Evolutionary conservation across 2,329 filamentous ascomycete genomes (phyloP).

Genomic region (Allantophomopsis lycopodina): DNA sequence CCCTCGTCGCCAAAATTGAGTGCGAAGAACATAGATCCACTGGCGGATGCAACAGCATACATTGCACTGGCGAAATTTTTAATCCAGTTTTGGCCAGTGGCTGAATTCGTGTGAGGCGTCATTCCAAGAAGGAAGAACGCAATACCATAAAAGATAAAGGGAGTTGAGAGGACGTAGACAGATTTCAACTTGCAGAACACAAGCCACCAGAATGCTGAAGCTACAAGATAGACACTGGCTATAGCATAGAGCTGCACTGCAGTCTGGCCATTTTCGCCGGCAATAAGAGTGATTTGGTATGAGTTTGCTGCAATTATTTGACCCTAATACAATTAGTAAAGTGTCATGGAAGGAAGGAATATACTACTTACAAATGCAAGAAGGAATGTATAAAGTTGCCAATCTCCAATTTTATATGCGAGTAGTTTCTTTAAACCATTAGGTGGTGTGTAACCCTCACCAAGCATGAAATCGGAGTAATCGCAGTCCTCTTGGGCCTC

Average conservation of each 20-base stretch:
- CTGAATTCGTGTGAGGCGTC: constrained; percentile 32
- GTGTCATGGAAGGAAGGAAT: no score
- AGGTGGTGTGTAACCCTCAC: constrained; percentile 34
- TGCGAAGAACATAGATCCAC: constrained; percentile 51
- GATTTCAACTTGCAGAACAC: constrained; percentile 42
- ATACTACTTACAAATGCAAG: constrained; percentile 25
- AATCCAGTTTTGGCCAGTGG: constrained; percentile 31
- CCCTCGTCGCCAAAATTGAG: constrained; percentile 54
- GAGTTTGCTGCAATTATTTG: constrained; percentile 51
- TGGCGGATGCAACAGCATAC: constrained; percentile 48
- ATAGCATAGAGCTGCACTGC: constrained; percentile 44
- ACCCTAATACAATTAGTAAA: constrained; percentile 29
- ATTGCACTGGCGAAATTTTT: constrained; percentile 46
- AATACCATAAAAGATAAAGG: constrained; percentile 46
- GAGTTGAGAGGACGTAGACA: constrained; percentile 38
- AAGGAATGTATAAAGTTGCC: constrained; percentile 48
- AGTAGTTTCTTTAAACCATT: constrained; percentile 39
- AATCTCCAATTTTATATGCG: constrained; percentile 43
- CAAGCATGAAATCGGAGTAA: constrained; percentile 39
- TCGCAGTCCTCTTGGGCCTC: constrained; percentile 9
- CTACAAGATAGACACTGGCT: constrained; percentile 39
- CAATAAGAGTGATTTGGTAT: constrained; percentile 51
- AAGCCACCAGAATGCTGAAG: constrained; percentile 46
- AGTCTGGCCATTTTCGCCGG: constrained; percentile 43
- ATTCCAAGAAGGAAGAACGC: constrained; percentile 49